phyloP scores from a whole-genome alignment of 345 rosid species.

The Zanthoxylum bungeanum region DNA sequence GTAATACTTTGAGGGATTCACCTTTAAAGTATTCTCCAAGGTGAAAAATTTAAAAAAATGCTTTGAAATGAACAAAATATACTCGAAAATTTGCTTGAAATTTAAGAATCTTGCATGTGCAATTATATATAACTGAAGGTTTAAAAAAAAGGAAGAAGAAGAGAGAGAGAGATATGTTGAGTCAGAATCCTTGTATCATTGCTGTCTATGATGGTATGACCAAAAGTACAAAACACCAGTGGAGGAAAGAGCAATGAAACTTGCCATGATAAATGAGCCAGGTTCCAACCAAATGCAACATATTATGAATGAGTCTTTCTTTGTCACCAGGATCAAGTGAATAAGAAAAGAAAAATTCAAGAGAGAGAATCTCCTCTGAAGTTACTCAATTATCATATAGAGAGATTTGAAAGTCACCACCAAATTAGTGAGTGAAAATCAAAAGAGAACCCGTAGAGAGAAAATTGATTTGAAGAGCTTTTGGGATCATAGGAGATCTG shows the following conservation, averaged over 20 bases:
- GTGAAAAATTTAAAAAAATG: background rate
- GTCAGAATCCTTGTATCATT: background rate
- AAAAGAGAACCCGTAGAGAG: no score
- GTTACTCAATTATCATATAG: no score
- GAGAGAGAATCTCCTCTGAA: no score
- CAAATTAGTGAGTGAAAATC: no score
- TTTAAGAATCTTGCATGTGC: background rate
- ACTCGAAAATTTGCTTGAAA: background rate
- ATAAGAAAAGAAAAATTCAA: no score
- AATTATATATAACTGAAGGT: background rate
- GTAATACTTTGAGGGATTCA: constrained; percentile 27
- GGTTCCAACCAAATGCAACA: background rate
- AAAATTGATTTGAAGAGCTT: no score
- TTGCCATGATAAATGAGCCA: background rate
- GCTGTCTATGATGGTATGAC: background rate
- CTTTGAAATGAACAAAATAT: background rate
- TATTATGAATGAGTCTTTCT: background rate
- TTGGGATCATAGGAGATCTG: no score
- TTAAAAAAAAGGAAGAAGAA: background rate
- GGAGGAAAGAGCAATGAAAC: no score
- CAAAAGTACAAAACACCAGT: background rate
- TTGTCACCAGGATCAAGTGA: no score
- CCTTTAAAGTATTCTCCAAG: constrained; percentile 8
- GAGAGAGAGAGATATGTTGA: no score
- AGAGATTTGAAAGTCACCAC: no score